Percentiles rank a stretch among this genome's conserved stretches.
These are phyloP conservation scores for Kwoniella shandongensis DNA, from an alignment of 768 basidiomycete genomes.

Conservation along the genomic window DNA sequence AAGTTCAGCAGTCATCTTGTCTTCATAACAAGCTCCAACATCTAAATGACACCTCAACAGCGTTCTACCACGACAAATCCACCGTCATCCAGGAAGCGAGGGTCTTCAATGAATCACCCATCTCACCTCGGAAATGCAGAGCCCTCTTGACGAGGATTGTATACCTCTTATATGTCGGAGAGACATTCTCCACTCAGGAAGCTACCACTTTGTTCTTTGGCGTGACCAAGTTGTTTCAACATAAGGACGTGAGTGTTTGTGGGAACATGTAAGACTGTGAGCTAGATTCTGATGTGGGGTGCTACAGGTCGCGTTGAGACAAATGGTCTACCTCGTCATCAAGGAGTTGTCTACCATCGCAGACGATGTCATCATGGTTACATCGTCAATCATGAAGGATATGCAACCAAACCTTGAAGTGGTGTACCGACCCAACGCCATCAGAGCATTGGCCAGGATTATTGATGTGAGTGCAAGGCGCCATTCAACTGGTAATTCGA, in stretches of 20 bases:
- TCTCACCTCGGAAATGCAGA: constrained; percentile 95
- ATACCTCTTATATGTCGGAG: constrained; percentile 93
- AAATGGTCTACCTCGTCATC: constrained; percentile 97
- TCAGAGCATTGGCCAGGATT: constrained; percentile 90
- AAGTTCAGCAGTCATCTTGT: constrained; percentile 64
- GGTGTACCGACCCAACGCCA: constrained; percentile 96
- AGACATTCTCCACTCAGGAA: constrained; percentile 91
- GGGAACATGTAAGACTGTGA: neutral
- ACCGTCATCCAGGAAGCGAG: constrained; percentile 98
- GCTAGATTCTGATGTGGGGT: neutral
- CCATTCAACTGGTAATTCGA: neutral
- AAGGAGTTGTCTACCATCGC: constrained; percentile 95
- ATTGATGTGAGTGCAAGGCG: constrained; percentile 87
- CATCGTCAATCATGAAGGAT: constrained; percentile 99
- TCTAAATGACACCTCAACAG: constrained; percentile 18
- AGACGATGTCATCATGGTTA: constrained; percentile 99
- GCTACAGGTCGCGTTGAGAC: constrained; percentile 80
- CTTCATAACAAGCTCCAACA: neutral
- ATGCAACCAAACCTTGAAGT: constrained; percentile 99
- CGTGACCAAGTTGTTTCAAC: constrained; percentile 96
- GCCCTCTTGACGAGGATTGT: constrained; percentile 94
- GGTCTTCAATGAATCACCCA: constrained; percentile 98
- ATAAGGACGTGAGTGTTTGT: constrained; percentile 83
- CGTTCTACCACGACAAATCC: constrained; percentile 73
- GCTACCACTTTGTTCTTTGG: constrained; percentile 98